phyloP scores from a whole-genome alignment of 495 filamentous ascomycete species.

The Neurospora africana region DNA sequence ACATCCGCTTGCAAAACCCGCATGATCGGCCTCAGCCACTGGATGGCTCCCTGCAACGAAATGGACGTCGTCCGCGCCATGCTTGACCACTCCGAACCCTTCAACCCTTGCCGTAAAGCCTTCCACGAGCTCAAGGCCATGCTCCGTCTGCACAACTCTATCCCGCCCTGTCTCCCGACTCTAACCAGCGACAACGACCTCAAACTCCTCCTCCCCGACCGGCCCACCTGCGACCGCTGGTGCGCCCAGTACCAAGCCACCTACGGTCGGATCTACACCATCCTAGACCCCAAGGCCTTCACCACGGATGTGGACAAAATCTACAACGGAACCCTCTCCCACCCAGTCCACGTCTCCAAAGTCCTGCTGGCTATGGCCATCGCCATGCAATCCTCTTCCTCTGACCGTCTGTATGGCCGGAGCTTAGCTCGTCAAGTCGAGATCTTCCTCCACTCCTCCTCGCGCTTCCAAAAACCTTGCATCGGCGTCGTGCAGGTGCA shows the following conservation, averaged over 20 bases:
- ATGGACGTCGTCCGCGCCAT: conserved; percentile 11
- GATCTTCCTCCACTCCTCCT: conserved; percentile 4
- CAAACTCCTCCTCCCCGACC: conserved; percentile 7
- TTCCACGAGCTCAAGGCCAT: conserved; percentile 12
- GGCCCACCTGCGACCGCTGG: conserved; percentile 7
- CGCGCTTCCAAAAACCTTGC: conserved; percentile 14
- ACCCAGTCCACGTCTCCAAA: conserved; percentile 8
- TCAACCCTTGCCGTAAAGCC: conserved; percentile 6
- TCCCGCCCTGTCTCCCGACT: background rate
- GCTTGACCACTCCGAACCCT: conserved; percentile 10
- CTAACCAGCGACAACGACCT: background rate
- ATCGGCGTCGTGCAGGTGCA: conserved; percentile 14
- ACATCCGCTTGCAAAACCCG: conserved; percentile 9
- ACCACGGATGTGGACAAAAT: conserved; percentile 3
- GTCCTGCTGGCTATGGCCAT: conserved; percentile 9
- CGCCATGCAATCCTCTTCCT: conserved; percentile 11
- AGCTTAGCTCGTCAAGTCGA: conserved; percentile 10
- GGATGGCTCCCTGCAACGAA: conserved; percentile 14
- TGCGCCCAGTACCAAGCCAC: conserved; percentile 4
- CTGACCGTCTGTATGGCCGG: conserved; percentile 6
- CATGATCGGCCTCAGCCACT: conserved; percentile 14
- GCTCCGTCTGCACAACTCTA: background rate
- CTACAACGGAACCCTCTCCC: conserved; percentile 3
- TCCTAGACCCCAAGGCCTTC: conserved; percentile 8
- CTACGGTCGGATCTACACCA: conserved; percentile 13